Conservation (phyloP, 176 grass and related monocot genomes). For the Saccharum spontaneum region DNA sequence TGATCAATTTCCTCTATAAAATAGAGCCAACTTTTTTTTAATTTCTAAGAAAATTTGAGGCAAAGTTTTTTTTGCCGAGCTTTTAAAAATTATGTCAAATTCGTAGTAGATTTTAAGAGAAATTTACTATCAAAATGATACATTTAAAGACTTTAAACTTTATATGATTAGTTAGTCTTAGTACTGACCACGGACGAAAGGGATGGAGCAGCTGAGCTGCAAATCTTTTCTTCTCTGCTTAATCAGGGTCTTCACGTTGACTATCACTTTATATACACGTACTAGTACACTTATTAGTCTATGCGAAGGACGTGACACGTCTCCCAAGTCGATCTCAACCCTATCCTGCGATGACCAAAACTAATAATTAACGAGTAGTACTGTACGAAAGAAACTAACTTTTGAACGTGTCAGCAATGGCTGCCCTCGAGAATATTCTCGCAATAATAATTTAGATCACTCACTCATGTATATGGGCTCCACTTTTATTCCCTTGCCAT, state of each 20-base stretch:
- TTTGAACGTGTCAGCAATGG: conserved; percentile 30
- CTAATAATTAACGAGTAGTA: no score
- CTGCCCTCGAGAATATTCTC: conserved; percentile 17
- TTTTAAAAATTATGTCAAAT: no score
- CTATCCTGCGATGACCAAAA: no score
- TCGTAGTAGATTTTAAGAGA: no score
- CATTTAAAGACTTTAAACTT: background rate
- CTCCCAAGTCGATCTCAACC: background rate
- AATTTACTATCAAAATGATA: no score
- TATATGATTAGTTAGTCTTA: background rate
- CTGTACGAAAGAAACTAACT: background rate
- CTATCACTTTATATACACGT: background rate
- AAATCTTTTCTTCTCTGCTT: background rate
- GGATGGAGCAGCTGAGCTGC: background rate
- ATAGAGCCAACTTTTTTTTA: no score
- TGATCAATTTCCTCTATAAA: no score
- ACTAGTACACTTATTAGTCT: background rate
- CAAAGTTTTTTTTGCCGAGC: no score
- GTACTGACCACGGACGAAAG: background rate
- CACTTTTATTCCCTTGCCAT: background rate
- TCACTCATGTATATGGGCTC: no score
- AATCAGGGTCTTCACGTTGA: background rate
- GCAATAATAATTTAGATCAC: background rate
- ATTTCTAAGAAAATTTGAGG: no score
- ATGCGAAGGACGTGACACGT: conserved; percentile 4